Base-by-base conservation (phyloP, 805 yeast genomes). In the Komagataella kurtzmanii region DNA sequence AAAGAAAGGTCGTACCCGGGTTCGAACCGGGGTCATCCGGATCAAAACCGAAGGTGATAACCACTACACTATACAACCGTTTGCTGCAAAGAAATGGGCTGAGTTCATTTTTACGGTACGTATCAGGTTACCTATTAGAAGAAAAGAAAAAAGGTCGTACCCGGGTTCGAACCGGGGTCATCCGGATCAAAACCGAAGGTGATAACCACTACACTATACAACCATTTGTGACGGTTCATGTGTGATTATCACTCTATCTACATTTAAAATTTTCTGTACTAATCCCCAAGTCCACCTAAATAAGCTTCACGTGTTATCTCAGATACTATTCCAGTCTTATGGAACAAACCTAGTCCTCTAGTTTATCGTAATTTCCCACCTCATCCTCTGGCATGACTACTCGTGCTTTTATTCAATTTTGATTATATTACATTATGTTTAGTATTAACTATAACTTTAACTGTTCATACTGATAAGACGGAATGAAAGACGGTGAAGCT, bases 81-180 rank as follows among this genome's bases (percentile, higher is more conserved):
- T 24, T 23, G 45, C 24, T 23, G 36, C 46, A 7, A 2, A 19
- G 6, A 44, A 44, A 12, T 18, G 7, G 17, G 46, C 19, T 7
- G 17, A 17, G 17, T 17, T 17, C 17, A 17, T 17, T 17, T 17
- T 17, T 17, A 17, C 17, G 17, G 17, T 17, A 17, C 17, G 17
- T 17, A 17, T 17, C 17, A 17, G 17, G 17, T 17, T 17, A 17
- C 17, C 17, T 17, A 17, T 17, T 17, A 45, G 2, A 44, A 24
- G 19, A 17, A 54, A 60, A 60, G 17, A 59, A 59, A 54, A 56
- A 55, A 80, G 85, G 84, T 80, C 85, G 77, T 78, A 76, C 85
- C 85, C 85, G 85, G 85, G 79, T 79, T 80, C 85, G 86, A 80
- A 80, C 85, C 79, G 85, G 85, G 84, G 85, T 80, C 78, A 80